phyloP scores from a whole-genome alignment of 139 green algal species.

The Picochlorum sp. region DNA sequence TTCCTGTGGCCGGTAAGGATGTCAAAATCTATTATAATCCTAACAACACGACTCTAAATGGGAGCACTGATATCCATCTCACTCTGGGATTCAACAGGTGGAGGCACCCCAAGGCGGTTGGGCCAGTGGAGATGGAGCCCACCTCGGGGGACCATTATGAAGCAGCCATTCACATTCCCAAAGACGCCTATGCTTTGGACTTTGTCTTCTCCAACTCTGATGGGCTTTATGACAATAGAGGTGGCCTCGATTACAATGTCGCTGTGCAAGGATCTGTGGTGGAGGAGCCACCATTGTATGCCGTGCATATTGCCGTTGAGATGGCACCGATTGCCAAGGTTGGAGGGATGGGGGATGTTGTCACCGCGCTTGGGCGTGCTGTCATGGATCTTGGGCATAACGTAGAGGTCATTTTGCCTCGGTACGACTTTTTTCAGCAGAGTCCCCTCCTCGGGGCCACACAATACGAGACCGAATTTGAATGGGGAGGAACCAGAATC shows the following conservation, averaged over 20 bases:
- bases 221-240: slow-evolving; percentile 74
- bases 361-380: slow-evolving; percentile 82
- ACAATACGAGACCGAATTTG: slow-evolving; percentile 53
- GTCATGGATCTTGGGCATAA: slow-evolving; percentile 81
- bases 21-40: slow-evolving; percentile 66
- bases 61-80: slow-evolving; percentile 38
- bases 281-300: slow-evolving; percentile 48
- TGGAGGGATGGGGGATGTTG: slow-evolving; percentile 92
- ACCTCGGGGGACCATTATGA: slow-evolving; percentile 18
- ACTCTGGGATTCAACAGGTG: slow-evolving; percentile 61
- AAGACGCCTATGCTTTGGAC: slow-evolving; percentile 76
- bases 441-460: slow-evolving; percentile 48
- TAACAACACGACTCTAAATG: slow-evolving; percentile 50
- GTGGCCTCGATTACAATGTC: slow-evolving; percentile 86
- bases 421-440: slow-evolving; percentile 66
- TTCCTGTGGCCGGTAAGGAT: slow-evolving; percentile 22
- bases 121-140: slow-evolving; percentile 51
- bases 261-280: slow-evolving; percentile 47
- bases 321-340: slow-evolving; percentile 97
- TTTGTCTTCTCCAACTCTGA: slow-evolving; percentile 75
- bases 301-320: slow-evolving; percentile 89
- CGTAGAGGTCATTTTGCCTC: slow-evolving; percentile 55
- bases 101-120: slow-evolving; percentile 36
- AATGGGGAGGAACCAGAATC: slow-evolving; percentile 60
- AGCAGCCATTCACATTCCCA: slow-evolving; percentile 38